Evolutionary conservation across 768 basidiomycete genomes (phyloP).

Genomic region (Termitomyces sp.): DNA sequence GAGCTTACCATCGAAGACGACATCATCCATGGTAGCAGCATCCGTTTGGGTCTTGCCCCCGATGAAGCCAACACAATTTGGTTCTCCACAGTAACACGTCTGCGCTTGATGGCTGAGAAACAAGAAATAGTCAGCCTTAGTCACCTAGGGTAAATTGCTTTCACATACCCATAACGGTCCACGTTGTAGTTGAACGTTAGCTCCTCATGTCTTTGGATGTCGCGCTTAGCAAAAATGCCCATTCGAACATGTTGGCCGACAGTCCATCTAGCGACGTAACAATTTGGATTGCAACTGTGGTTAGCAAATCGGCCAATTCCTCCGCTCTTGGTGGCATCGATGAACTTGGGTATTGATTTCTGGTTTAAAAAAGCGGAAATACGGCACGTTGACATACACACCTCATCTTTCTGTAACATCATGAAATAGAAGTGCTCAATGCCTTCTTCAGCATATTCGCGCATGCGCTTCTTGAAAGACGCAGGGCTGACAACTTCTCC

Average conservation of each 20-base stretch:
- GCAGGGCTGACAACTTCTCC: conserved; percentile 90
- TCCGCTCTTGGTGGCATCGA: conserved; percentile 96
- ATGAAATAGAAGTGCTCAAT: conserved; percentile 98
- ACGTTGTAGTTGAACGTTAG: conserved; percentile 99
- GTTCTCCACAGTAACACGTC: conserved; percentile 90
- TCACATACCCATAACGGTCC: conserved; percentile 90
- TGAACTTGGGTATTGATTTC: conserved; percentile 52
- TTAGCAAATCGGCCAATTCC: conserved; percentile 97
- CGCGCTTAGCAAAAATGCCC: conserved; percentile 94
- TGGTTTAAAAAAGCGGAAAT: not conserved
- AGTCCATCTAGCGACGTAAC: conserved; percentile 98
- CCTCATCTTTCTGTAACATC: conserved; percentile 99
- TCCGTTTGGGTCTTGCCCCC: conserved; percentile 99
- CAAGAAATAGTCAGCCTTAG: not conserved
- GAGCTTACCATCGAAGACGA: conserved; percentile 80
- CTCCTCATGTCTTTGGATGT: conserved; percentile 76
- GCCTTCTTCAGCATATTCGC: conserved; percentile 87
- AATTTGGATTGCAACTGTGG: conserved; percentile 96
- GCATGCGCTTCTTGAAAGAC: conserved; percentile 91
- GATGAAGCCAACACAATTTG: conserved; percentile 92
- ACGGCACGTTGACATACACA: conserved; percentile 26
- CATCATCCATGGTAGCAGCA: conserved; percentile 88
- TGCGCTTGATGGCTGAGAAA: conserved; percentile 82
- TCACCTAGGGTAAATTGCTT: not conserved
- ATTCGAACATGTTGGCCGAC: conserved; percentile 85